phyloP scores from a whole-genome alignment of 306 rosid genomes.

The Benincasa hispida region DNA sequence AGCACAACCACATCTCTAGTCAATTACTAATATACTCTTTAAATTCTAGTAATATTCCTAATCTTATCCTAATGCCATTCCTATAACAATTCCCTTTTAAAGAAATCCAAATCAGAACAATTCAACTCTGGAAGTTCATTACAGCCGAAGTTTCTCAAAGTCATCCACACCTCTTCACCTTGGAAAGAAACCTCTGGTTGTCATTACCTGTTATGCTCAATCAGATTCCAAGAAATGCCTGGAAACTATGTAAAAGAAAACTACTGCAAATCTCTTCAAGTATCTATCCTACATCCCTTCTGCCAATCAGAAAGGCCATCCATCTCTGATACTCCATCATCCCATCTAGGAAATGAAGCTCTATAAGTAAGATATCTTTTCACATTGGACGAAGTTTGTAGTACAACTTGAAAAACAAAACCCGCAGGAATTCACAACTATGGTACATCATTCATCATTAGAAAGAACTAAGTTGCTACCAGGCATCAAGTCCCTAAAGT shows the following conservation, averaged over 20 bases:
- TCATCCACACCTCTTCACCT: neutral
- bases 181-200: neutral
- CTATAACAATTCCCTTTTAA: neutral
- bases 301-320: neutral
- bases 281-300: neutral
- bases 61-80: no score
- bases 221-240: neutral
- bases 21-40: no score
- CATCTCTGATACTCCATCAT: neutral
- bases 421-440: neutral
- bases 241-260: neutral
- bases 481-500: neutral
- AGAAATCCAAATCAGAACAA: neutral
- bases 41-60: no score
- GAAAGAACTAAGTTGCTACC: neutral
- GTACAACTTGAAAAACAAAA: neutral
- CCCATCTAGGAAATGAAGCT: neutral
- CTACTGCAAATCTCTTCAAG: no score
- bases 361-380: neutral
- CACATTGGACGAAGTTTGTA: neutral
- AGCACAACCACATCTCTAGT: no score
- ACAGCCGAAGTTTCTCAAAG: neutral
- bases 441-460: neutral
- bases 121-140: neutral
- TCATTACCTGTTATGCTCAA: neutral